A percentile compares a stretch with the other conserved stretches of the same genome.
Conservation (phyloP, 352 stramenopile genomes). For the Phytophthora lateralis region DNA sequence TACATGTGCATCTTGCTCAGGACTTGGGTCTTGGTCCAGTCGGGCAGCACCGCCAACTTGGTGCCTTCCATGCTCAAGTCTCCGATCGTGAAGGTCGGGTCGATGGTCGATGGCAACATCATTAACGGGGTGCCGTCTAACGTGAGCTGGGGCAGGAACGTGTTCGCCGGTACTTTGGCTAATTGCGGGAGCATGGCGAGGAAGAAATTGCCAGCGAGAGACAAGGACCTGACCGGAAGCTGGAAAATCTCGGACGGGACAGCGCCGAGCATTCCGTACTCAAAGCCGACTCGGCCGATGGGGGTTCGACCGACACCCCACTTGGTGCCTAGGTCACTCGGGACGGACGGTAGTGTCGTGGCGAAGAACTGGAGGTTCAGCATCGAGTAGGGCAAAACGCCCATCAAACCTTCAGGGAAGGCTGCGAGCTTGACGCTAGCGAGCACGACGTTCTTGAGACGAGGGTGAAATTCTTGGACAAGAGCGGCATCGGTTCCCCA, state of each 20-base stretch:
- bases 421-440: constrained; percentile 17
- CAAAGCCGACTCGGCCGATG: constrained; percentile 26
- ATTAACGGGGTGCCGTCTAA: constrained; percentile 27
- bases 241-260: constrained; percentile 26
- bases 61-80: constrained; percentile 29
- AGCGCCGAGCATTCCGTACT: constrained; percentile 24
- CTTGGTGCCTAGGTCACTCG: constrained; percentile 21
- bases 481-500: constrained; percentile 22
- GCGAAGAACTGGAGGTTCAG: constrained; percentile 30
- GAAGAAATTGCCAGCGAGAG: constrained; percentile 27
- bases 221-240: constrained; percentile 24
- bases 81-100: constrained; percentile 29
- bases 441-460: constrained; percentile 25
- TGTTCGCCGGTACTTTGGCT: constrained; percentile 7
- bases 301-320: constrained; percentile 18
- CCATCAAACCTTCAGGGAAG: constrained; percentile 26
- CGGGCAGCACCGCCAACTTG: constrained; percentile 13
- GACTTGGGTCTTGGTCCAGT: constrained; percentile 27
- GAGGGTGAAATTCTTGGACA: constrained; percentile 11
- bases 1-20: constrained; percentile 26
- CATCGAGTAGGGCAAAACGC: constrained; percentile 11
- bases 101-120: constrained; percentile 12
- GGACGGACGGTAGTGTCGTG: constrained; percentile 16
- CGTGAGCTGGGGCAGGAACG: constrained; percentile 20
- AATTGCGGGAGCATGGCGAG: constrained; percentile 17